phyloP scores from a whole-genome alignment of 2,329 filamentous ascomycete species.

The Rutstroemia sp. region DNA sequence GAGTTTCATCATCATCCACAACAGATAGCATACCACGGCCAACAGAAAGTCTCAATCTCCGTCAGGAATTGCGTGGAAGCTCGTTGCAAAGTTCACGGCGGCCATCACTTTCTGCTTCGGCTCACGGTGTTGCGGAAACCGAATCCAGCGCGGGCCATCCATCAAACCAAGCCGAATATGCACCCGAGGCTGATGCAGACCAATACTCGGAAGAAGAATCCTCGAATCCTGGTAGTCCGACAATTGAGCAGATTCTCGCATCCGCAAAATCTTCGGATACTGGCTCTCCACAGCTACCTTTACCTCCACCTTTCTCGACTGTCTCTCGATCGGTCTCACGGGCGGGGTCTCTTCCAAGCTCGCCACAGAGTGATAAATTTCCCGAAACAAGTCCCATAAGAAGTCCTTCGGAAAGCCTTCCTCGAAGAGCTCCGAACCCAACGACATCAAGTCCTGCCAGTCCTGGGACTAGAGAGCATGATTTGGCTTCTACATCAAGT shows the following conservation, averaged over 20 bases:
- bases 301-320: conserved; percentile 28
- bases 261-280: not conserved
- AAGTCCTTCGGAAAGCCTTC: conserved; percentile 7
- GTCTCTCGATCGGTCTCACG: conserved; percentile 19
- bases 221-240: not conserved
- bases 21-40: conserved; percentile 13
- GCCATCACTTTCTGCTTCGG: conserved; percentile 7
- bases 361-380: not conserved
- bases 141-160: not conserved
- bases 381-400: conserved; percentile 10
- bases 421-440: not conserved
- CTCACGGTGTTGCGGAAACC: not conserved
- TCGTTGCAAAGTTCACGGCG: conserved; percentile 20
- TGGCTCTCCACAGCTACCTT: conserved; percentile 12
- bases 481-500: not conserved
- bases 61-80: conserved; percentile 23
- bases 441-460: conserved; percentile 2
- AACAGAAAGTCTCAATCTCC: conserved; percentile 16
- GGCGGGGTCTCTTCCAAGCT: conserved; percentile 16
- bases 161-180: not conserved
- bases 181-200: not conserved
- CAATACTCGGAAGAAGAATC: not conserved
- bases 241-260: not conserved
- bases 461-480: not conserved
- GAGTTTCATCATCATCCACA: conserved; percentile 18